Evolutionary conservation across 2,329 filamentous ascomycete genomes (phyloP), one percentile per base, ranked within the genome.

Genomic region (Aspergillus aculeatus): DNA sequence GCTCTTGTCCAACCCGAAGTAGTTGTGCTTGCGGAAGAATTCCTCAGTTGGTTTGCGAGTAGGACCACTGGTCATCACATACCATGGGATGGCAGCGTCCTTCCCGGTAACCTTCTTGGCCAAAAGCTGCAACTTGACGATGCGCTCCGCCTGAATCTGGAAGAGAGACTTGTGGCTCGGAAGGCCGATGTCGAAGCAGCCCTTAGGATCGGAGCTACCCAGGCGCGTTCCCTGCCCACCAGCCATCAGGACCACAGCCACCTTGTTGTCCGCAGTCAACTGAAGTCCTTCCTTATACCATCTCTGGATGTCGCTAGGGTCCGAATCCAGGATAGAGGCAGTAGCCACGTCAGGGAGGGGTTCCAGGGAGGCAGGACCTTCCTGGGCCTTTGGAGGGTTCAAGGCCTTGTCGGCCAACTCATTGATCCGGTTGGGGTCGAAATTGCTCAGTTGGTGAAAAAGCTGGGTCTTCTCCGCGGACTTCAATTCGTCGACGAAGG

Each of bases 41-140:
- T 89, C 83, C 82, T 96, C 90, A n/a, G 95, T 99, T 47, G 93
- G 91, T 62, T 86, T 87, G 67, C 93, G 86, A 7, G 95, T 99
- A 50, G 95, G 95, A 4, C 95, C 95, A 71, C 92, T 96, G 70
- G 95, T 99, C 95, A 99, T 99, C 77, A 99, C 92, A 80, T 99
- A 99, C 95, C 95, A 99, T 12, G 95, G 95, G 47, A 98, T 88
- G 32, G 89, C 82, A 48, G 86, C 86, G 57, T 81, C 81, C 64
- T 77, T 76, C 59, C 84, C 84, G 56, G 85, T 82, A 73, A 88
- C 86, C 76, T 89, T 87, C 68, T 87, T 83, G 48, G 94, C 93
- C 65, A 98, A 82, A 70, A 87, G 80, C 80, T 98, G 90, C 9
- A 96, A 80, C 81, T 92, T 96, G 71, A 84, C 84, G 73, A 99